These are phyloP conservation scores for Fusarium brachygibbosum DNA, from an alignment of 2,329 filamentous ascomycete genomes.

Conservation along the genomic window DNA sequence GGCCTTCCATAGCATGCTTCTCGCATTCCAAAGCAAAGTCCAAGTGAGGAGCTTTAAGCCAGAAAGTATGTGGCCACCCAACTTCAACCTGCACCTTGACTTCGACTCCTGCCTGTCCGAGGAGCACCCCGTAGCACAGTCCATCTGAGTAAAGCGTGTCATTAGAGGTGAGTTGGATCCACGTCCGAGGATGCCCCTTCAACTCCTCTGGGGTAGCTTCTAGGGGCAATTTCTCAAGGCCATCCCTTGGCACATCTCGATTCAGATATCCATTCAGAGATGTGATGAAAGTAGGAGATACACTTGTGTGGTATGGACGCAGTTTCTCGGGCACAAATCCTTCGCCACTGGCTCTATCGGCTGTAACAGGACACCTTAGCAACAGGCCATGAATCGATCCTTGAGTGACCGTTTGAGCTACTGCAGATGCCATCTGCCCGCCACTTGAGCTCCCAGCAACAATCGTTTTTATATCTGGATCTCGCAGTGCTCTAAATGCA, in stretches of 20 bases:
- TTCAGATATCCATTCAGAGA: slow-evolving; percentile 53
- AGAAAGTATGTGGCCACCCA: slow-evolving; percentile 67
- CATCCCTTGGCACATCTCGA: slow-evolving; percentile 56
- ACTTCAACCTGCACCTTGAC: slow-evolving; percentile 59
- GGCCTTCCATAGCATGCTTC: slow-evolving; percentile 57
- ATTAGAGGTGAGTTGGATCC: slow-evolving; percentile 65
- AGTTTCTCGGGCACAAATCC: slow-evolving; percentile 56
- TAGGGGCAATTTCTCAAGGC: slow-evolving; percentile 58
- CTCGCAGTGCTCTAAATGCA: slow-evolving; percentile 49
- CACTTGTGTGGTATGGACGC: slow-evolving; percentile 57
- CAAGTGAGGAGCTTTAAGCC: slow-evolving; percentile 61
- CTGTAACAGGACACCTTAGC: slow-evolving; percentile 64
- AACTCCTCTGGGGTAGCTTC: slow-evolving; percentile 54
- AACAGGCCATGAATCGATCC: slow-evolving; percentile 57
- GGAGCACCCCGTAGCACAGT: slow-evolving; percentile 61
- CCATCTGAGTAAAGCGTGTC: slow-evolving; percentile 67
- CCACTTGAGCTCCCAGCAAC: slow-evolving; percentile 63
- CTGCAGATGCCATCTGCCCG: slow-evolving; percentile 61
- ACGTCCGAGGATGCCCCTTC: slow-evolving; percentile 57
- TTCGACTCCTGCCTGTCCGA: slow-evolving; percentile 57
- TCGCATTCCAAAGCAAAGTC: slow-evolving; percentile 59
- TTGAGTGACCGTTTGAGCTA: slow-evolving; percentile 53
- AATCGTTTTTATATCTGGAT: slow-evolving; percentile 47
- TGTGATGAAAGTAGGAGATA: slow-evolving; percentile 55
- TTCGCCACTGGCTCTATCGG: slow-evolving; percentile 56